These are phyloP conservation scores for Biscogniauxia marginata DNA, from an alignment of 2,329 filamentous ascomycete genomes.

Conservation along the genomic window DNA sequence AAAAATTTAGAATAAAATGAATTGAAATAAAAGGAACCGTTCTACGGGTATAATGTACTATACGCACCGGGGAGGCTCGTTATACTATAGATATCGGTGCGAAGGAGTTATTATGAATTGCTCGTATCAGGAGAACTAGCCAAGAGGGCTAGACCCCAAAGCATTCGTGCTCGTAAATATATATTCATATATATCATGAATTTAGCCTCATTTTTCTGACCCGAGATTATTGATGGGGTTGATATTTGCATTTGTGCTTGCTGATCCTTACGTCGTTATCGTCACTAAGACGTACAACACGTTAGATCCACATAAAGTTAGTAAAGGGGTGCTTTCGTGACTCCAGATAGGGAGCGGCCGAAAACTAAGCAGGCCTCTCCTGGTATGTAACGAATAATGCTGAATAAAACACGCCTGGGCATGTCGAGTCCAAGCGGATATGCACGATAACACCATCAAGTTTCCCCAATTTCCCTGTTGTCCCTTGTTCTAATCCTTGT, in stretches of 20 bases:
- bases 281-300: not conserved
- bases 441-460: not conserved
- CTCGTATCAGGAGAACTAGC: not conserved
- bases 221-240: not conserved
- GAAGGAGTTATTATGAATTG: not conserved
- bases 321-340: not conserved
- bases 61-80: not conserved
- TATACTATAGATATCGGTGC: not conserved
- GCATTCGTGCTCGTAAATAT: not conserved
- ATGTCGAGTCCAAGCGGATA: not conserved
- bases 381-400: not conserved
- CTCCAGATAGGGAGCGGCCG: not conserved
- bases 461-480: not conserved
- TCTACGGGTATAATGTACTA: not conserved
- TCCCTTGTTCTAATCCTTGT: conserved; percentile 21
- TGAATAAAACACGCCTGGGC: not conserved
- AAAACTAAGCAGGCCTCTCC: not conserved
- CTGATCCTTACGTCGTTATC: not conserved
- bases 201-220: not conserved
- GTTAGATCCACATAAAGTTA: not conserved
- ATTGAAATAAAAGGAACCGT: too few relatives aligned
- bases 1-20: too few relatives aligned
- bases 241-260: not conserved
- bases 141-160: not conserved
- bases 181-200: not conserved